A percentile compares a stretch with the other conserved stretches of the same genome.
Evolutionary conservation across 208 protist genomes (phyloP).

Genomic region (Trypanosoma melophagium): DNA sequence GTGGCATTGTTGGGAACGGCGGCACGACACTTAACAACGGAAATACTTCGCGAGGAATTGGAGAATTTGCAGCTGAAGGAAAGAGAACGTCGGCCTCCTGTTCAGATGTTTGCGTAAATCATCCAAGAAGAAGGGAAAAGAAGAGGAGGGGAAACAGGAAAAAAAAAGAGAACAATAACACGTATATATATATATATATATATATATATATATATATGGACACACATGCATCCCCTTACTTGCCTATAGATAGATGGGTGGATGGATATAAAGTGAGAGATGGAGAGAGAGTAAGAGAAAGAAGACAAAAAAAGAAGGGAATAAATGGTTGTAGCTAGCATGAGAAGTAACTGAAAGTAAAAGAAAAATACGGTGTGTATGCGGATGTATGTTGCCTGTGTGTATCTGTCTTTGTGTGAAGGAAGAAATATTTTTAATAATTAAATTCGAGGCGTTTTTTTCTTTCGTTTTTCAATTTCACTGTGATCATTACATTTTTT

Average conservation of each 20-base stretch:
- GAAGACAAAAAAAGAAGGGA: constrained; percentile 9
- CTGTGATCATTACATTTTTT: constrained; percentile 11
- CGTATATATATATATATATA: too few species aligned
- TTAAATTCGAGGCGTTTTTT: background rate
- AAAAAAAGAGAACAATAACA: background rate
- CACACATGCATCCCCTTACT: background rate
- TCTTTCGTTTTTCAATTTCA: background rate
- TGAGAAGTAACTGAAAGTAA: too few species aligned
- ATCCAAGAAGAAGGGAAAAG: background rate
- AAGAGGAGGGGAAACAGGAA: background rate
- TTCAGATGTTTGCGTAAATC: constrained; percentile 75
- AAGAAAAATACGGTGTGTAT: too few species aligned
- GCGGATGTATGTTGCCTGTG: constrained; percentile 12
- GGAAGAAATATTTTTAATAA: background rate
- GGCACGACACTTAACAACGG: constrained; percentile 60
- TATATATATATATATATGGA: background rate
- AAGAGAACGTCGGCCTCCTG: constrained; percentile 34
- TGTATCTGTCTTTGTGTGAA: background rate
- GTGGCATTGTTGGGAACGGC: constrained; percentile 53
- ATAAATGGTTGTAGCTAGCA: background rate
- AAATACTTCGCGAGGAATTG: constrained; percentile 67
- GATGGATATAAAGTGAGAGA: background rate
- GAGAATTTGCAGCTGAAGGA: constrained; percentile 47
- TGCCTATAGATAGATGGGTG: too few species aligned
- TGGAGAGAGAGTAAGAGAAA: background rate